phyloP scores from a whole-genome alignment of 2,329 filamentous ascomycete genomes.

The Cryoendolithus antarcticus region DNA sequence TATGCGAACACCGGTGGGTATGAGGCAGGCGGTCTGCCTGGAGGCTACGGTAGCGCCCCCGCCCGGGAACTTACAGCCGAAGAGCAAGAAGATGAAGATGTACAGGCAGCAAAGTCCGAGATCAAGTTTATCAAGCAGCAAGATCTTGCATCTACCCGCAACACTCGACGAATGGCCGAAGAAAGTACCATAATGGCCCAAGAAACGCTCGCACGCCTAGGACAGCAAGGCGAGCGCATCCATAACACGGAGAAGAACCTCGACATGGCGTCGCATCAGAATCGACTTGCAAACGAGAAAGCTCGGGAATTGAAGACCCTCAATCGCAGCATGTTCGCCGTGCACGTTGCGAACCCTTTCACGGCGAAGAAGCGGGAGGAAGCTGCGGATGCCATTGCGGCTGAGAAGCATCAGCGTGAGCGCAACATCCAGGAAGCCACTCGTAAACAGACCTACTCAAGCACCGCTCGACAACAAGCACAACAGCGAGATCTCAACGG shows the following conservation, averaged over 20 bases:
- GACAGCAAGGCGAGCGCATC: constrained; percentile 66
- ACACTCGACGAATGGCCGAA: constrained; percentile 54
- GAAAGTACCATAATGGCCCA: constrained; percentile 63
- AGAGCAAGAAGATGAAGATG: constrained; percentile 61
- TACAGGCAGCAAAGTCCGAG: constrained; percentile 60
- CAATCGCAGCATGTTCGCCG: constrained; percentile 81
- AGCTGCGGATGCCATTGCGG: constrained; percentile 1
- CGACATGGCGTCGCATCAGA: constrained; percentile 61
- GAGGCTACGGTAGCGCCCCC: constrained; percentile 39
- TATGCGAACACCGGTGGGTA: constrained; percentile 19
- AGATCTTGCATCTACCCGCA: constrained; percentile 58
- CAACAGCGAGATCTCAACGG: constrained; percentile 40
- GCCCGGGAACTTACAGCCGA: constrained; percentile 64
- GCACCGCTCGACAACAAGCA: constrained; percentile 42
- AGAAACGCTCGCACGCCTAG: constrained; percentile 59
- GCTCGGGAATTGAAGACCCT: constrained; percentile 39
- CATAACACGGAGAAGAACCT: constrained; percentile 75
- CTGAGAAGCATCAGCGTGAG: constrained; percentile 1
- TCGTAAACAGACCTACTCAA: constrained; percentile 50
- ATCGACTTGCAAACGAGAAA: constrained; percentile 52
- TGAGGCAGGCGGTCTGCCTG: constrained; percentile 15
- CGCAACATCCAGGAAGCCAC: constrained; percentile 26
- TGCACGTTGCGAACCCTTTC: constrained; percentile 37
- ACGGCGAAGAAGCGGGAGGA: constrained; percentile 50
- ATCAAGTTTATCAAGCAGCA: constrained; percentile 66